Conservation (phyloP, 2,329 filamentous ascomycete species). For the Cladosporium sp. region DNA sequence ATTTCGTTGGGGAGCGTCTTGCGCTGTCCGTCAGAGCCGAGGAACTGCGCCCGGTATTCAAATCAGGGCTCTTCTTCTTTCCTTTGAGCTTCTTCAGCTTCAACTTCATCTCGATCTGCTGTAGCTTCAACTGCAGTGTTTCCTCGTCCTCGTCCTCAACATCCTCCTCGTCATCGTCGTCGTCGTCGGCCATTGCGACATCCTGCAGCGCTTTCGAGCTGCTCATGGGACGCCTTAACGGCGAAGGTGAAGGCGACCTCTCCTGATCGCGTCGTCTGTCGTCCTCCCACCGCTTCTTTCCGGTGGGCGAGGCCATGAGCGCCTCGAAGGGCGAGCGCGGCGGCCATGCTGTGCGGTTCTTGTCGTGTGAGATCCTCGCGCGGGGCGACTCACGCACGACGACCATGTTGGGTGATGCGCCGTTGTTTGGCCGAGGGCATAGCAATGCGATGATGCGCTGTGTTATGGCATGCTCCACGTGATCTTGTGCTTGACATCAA, state of each 20-base stretch:
- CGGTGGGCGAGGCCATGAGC: constrained; percentile 70
- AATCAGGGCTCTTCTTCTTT: constrained; percentile 27
- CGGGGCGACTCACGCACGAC: constrained; percentile 51
- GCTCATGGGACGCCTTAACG: constrained; percentile 35
- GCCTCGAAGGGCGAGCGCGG: constrained; percentile 64
- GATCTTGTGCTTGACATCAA: constrained; percentile 2
- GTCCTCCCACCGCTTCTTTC: constrained; percentile 72
- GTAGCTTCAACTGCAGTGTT: constrained; percentile 78
- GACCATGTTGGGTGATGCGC: constrained; percentile 34
- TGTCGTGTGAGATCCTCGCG: constrained; percentile 45
- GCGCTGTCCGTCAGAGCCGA: background rate
- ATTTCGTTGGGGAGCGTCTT: constrained; percentile 13
- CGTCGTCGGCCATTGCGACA: constrained; percentile 27
- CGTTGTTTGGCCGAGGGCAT: constrained; percentile 11
- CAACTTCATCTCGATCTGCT: constrained; percentile 83
- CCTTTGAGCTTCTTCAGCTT: constrained; percentile 85
- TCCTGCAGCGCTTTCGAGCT: constrained; percentile 33
- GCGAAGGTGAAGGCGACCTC: constrained; percentile 58
- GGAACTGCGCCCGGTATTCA: background rate
- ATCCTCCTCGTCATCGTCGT: constrained; percentile 41
- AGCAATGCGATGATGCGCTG: constrained; percentile 10
- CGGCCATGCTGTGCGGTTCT: constrained; percentile 55
- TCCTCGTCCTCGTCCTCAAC: constrained; percentile 83
- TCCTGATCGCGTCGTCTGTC: constrained; percentile 56
- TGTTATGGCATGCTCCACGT: constrained; percentile 16